Conservation (phyloP, 306 rosid species). For the Pueraria montana region DNA sequence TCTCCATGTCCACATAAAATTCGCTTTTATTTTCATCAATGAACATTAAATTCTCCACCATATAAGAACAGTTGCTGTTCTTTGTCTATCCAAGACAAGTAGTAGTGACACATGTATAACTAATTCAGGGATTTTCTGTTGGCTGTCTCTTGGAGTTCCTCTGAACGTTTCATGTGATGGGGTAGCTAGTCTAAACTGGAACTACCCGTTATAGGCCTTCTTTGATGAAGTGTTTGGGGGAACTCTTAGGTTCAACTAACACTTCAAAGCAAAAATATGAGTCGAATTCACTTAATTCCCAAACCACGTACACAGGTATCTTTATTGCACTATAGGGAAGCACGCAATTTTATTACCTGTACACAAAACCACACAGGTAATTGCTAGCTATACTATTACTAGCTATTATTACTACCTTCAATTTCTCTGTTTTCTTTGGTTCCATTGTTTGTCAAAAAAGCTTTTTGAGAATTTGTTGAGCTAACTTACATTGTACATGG, state of each 20-base stretch:
- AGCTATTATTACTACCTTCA: too few relatives aligned
- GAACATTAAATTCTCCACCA: not conserved
- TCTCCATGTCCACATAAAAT: slow-evolving; percentile 18
- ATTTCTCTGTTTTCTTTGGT: too few relatives aligned
- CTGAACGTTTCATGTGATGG: slow-evolving; percentile 50
- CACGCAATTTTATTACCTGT: too few relatives aligned
- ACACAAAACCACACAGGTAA: too few relatives aligned
- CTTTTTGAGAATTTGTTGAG: too few relatives aligned
- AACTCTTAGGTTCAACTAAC: slow-evolving; percentile 51
- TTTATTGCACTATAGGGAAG: too few relatives aligned
- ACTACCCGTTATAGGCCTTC: not conserved
- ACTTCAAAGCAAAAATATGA: not conserved
- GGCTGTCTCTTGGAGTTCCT: slow-evolving; percentile 58
- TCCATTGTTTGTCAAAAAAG: too few relatives aligned
- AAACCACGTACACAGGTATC: not conserved
- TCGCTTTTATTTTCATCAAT: not conserved
- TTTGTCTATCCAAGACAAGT: not conserved
- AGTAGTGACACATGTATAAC: not conserved
- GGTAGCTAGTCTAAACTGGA: not conserved
- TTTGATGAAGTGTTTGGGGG: slow-evolving; percentile 59
- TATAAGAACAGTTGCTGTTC: slow-evolving; percentile 15
- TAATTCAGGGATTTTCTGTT: slow-evolving; percentile 4
- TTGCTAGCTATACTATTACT: too few relatives aligned
- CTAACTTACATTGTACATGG: too few relatives aligned
- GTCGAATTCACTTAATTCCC: not conserved